Conservation (phyloP, 345 rosid genomes). For the Camelina neglecta region DNA sequence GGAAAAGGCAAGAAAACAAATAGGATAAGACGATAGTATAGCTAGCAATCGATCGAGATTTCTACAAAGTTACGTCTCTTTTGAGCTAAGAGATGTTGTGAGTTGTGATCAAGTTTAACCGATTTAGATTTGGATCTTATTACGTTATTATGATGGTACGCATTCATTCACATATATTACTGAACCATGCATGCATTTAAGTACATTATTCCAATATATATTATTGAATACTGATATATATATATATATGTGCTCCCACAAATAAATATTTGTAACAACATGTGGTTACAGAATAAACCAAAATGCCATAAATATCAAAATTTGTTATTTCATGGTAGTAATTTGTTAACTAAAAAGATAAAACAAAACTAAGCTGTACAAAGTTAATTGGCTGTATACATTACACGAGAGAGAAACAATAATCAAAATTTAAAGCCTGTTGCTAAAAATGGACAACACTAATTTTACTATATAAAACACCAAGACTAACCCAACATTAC, state of each 20-base stretch:
- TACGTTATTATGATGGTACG: background rate
- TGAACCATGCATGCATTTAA: too few species aligned
- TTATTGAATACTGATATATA: background rate
- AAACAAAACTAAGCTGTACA: background rate
- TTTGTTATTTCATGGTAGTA: background rate
- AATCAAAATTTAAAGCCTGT: background rate
- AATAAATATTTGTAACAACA: background rate
- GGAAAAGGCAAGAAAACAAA: conserved; percentile 21
- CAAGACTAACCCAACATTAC: background rate
- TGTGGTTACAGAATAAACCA: background rate
- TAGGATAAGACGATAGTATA: conserved; percentile 7
- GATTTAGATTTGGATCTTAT: background rate
- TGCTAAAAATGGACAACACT: background rate
- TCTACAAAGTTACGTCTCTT: conserved; percentile 20
- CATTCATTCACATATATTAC: too few species aligned
- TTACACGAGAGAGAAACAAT: background rate
- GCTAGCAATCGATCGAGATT: conserved; percentile 20
- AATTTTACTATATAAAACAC: conserved; percentile 13
- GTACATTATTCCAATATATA: background rate
- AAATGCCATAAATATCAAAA: background rate
- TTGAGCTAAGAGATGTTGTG: conserved; percentile 1
- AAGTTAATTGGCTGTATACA: background rate
- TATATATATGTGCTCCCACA: background rate
- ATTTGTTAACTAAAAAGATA: background rate
- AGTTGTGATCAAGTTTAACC: background rate